Conservation (phyloP, 345 rosid genomes). For the Citrus unshiu region DNA sequence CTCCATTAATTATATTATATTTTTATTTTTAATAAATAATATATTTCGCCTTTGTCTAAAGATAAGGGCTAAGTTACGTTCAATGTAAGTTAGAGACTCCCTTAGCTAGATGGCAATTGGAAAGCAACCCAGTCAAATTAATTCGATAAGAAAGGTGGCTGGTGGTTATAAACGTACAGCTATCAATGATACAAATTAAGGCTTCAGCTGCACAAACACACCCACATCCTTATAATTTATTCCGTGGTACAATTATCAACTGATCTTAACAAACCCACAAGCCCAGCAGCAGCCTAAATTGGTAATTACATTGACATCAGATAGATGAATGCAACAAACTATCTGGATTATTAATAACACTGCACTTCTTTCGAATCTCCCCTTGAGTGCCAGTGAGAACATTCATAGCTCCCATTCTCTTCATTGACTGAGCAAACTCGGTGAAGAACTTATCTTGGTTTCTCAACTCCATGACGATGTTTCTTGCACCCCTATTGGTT, state of each 20-base stretch:
- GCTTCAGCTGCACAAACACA: too few relatives aligned
- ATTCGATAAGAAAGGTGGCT: too few relatives aligned
- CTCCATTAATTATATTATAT: too few relatives aligned
- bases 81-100: too few relatives aligned
- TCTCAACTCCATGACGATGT: conserved; percentile 9
- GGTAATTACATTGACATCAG: background rate
- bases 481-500: conserved; percentile 24
- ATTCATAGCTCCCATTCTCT: conserved; percentile 44
- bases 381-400: conserved; percentile 43
- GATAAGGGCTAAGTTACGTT: too few relatives aligned
- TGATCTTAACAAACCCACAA: background rate
- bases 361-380: conserved; percentile 55
- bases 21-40: too few relatives aligned
- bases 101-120: too few relatives aligned
- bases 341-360: conserved; percentile 22
- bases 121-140: too few relatives aligned
- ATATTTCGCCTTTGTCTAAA: too few relatives aligned
- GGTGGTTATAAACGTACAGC: too few relatives aligned
- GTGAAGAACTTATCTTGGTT: conserved; percentile 26
- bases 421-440: conserved; percentile 59
- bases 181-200: too few relatives aligned
- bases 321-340: background rate
- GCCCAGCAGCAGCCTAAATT: background rate
- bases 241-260: background rate
- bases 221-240: background rate